Evolutionary conservation across 2,329 filamentous ascomycete genomes (phyloP).

Genomic region (Colletotrichum sp.): DNA sequence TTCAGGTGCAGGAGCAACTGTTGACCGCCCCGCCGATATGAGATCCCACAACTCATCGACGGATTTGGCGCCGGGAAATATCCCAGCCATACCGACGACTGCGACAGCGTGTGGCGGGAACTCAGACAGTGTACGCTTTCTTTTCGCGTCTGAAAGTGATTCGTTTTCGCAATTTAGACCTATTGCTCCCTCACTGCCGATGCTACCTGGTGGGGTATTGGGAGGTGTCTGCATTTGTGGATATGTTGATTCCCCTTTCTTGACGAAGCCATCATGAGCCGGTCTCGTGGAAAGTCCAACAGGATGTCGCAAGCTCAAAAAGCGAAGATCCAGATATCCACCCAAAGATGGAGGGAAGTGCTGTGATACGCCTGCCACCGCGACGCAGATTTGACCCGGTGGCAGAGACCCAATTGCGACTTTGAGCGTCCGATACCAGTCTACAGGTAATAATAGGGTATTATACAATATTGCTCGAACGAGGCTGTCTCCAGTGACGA

Average conservation of each 20-base stretch:
- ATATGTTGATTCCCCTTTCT: not conserved
- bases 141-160: not conserved
- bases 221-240: not conserved
- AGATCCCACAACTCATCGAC: conserved; percentile 40
- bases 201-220: not conserved
- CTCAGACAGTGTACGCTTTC: conserved; percentile 25
- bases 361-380: not conserved
- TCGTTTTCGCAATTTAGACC: not conserved
- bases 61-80: conserved; percentile 43
- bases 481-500: not conserved
- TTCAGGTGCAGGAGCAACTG: not conserved
- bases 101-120: conserved; percentile 40
- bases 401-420: not conserved
- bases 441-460: not conserved
- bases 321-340: not conserved
- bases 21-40: conserved; percentile 16
- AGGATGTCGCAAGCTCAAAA: not conserved
- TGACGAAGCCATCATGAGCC: not conserved
- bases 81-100: conserved; percentile 45
- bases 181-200: not conserved
- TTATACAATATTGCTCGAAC: not conserved
- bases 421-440: not conserved
- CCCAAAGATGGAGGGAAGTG: not conserved
- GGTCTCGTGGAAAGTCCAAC: not conserved
- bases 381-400: not conserved